Base-by-base conservation (phyloP, 2,329 filamentous ascomycete species). In the Cercospora zeina region DNA sequence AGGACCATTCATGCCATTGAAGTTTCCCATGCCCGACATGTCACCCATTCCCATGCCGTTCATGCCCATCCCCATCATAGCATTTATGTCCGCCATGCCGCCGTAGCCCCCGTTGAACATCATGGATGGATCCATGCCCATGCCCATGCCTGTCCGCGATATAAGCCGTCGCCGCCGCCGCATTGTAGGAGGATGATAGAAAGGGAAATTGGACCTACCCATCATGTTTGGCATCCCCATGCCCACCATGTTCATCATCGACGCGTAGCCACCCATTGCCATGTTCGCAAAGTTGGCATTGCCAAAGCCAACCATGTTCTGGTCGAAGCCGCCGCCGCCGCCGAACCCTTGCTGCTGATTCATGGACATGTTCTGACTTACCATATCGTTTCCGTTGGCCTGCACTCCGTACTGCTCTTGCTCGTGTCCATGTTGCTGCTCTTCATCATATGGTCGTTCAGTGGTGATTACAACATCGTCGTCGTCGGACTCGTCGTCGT, bases 61-160 rank as follows among this genome's bases (percentile, higher is more conserved):
- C 85, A 80, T 85, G 86, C 87, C 87, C 85, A 81, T 86, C 59
- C 78, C 79, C 83, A 74, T 72, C 70, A 72, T 72, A 45, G 58
- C 85, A 75, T 85, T 83, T 89, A 93, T 90, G 77, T 72, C 74
- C 65, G 85, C 88, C 87, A 90, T 90, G 78, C 89, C 89, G 79
- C 85, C 85, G 77, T 89, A 91, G 75, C 65, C 66, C 51, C 65
- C 67, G 33, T 61, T 63, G 81, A 86, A 91, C 88, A 92, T 90
- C 83, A 84, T 87, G 76, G 89, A 86, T 64, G 87, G 86, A 82
- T 93, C 89, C 90, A 96, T 95, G 77, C 84, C 84, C 89, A 93
- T 91, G 72, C 86, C 86, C 39, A 45, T 45, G 39, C 39, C 89
- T 90, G 68, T 39, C 53, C 51, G 36, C 27, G 33, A 51, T 60